Conservation (phyloP, 2,329 filamentous ascomycete genomes). For the Verticillium alfalfae region DNA sequence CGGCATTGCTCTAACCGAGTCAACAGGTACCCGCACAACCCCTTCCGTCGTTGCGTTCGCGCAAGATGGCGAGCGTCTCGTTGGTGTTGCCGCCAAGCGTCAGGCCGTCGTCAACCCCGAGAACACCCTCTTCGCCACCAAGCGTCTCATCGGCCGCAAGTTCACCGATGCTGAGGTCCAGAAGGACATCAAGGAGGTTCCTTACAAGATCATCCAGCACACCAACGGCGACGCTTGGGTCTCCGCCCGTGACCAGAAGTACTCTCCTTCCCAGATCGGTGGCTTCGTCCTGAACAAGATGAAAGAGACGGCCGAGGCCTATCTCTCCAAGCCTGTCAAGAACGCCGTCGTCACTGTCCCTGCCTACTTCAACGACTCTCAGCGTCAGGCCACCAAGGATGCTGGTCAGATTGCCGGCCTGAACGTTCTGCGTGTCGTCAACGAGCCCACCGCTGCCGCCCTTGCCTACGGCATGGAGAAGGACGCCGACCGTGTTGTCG, state of each 20-base stretch:
- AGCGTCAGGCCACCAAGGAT: constrained; percentile 97
- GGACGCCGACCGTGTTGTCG: constrained; percentile 81
- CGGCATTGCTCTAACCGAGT: constrained; percentile 7
- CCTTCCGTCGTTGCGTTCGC: constrained; percentile 94
- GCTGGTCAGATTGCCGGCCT: constrained; percentile 93
- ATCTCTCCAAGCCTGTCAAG: constrained; percentile 84
- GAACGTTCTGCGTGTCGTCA: constrained; percentile 95
- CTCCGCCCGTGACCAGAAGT: constrained; percentile 86
- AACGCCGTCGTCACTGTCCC: constrained; percentile 96
- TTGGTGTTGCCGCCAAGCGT: constrained; percentile 95
- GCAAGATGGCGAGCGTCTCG: constrained; percentile 90
- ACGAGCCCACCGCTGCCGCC: constrained; percentile 94
- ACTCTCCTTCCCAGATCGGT: constrained; percentile 97
- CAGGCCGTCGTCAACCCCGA: constrained; percentile 98
- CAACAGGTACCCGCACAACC: constrained; percentile 75
- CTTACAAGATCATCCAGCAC: constrained; percentile 98
- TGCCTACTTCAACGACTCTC: constrained; percentile 98
- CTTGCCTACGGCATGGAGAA: constrained; percentile 96
- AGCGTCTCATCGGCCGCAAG: constrained; percentile 97
- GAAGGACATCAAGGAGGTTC: constrained; percentile 94
- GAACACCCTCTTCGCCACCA: constrained; percentile 97
- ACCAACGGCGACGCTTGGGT: constrained; percentile 96
- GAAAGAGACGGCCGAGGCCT: constrained; percentile 97
- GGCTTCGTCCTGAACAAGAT: constrained; percentile 96
- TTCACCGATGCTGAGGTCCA: constrained; percentile 92